Percentiles rank a stretch among this genome's conserved stretches.
These are phyloP conservation scores for Polygonum maritimum DNA, from an alignment of 148 eudicot genomes.

Conservation along the genomic window DNA sequence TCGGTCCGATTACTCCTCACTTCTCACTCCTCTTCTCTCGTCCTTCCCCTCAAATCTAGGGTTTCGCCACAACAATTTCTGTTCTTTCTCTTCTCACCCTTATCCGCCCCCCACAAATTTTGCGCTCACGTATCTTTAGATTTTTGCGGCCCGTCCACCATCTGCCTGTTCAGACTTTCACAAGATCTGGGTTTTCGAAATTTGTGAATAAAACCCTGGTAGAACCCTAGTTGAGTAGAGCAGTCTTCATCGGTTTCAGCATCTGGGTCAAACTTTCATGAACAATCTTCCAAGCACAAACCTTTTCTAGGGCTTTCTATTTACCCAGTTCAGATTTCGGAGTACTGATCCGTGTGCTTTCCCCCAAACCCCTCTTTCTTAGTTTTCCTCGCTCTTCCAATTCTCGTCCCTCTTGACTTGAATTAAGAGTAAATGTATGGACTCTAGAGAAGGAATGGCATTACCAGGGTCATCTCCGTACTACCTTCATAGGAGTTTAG, in stretches of 20 bases:
- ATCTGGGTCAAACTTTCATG: constrained; percentile 9
- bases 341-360: constrained; percentile 9
- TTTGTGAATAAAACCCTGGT: constrained; percentile 4
- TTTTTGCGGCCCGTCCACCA: constrained; percentile 9
- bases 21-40: not conserved
- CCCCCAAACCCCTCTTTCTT: not conserved
- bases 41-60: not conserved
- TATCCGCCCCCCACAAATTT: not conserved
- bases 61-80: not conserved
- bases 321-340: not conserved
- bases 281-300: constrained; percentile 1
- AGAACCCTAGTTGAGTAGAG: not conserved
- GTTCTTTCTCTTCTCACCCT: not conserved
- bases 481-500: constrained; percentile 27
- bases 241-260: not conserved
- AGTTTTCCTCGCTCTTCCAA: not conserved
- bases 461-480: constrained; percentile 37
- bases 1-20: not conserved
- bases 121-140: not conserved
- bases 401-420: not conserved
- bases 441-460: constrained; percentile 47
- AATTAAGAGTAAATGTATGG: constrained; percentile 34
- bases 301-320: not conserved
- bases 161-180: constrained; percentile 11
- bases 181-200: constrained; percentile 21